Base-by-base conservation (phyloP, 192 early-diverging fungal genomes). In the Umbelopsis isabellina region DNA sequence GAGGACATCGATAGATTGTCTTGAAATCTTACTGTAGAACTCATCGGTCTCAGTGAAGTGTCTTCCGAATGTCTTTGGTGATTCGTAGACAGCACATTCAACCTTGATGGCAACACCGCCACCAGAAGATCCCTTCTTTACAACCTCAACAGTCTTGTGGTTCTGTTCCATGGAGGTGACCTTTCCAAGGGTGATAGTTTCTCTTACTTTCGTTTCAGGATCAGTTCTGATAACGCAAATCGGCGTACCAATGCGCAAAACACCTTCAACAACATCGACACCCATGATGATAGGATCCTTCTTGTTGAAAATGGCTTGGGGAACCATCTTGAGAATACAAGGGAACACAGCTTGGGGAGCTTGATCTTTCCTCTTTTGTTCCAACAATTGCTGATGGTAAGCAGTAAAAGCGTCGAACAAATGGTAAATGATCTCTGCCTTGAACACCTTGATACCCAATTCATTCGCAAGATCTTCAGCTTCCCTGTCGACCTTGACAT, bases 351-450 rank as follows among this genome's bases (percentile, higher is more conserved):
- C 98, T 30, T 87, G 82, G 20, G 94, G 91, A 4, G 93, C 92
- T 50, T 87, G 89, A 66, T 97, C 97, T 78, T 88, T 90, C 52
- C 91, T 91, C 83, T 90, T 93, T 83, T 92, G 88, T 79, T 97
- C 96, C 12, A 86, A 79, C 22, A 99, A 76, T 52, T 87, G 83
- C 65, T 84, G 79, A 65, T 84, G 78, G 77, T 99, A 97, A 30
- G 87, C 91, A 4, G 89, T 94, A 72, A 92, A 99, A 65, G 87
- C 79, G 78, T 99, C 97, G 76, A 97, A 98, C 90, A 99, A 85
- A 74, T 97, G 96, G 83, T 99, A 99, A 75, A 99, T 99, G 75
- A 98, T 97, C 74, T 99, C 95, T 33, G 97, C 97, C 69, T 87
- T 89, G 83, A 97, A 99, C 27, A 99, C 84, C 79, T 89, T 93